phyloP scores from a whole-genome alignment of 139 green algal genomes.

The Closterium sp. region DNA sequence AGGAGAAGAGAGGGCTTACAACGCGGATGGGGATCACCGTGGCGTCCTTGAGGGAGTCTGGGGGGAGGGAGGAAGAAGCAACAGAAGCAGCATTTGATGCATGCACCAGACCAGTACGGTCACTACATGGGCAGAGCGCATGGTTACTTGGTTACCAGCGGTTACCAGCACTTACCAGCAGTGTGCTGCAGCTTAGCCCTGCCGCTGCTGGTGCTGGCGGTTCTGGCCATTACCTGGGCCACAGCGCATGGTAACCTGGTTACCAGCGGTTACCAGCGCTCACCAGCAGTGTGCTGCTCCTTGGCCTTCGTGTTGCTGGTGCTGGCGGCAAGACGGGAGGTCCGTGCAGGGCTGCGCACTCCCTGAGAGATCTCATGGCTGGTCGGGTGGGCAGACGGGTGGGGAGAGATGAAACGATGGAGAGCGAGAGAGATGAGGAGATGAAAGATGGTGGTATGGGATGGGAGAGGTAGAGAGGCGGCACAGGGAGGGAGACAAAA shows the following conservation, averaged over 20 bases:
- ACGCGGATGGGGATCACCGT: background rate
- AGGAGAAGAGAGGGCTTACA: background rate
- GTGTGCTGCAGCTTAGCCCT: no score
- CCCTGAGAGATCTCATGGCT: background rate
- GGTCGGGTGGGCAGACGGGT: no score
- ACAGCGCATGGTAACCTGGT: background rate
- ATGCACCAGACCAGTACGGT: no score
- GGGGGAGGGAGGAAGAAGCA: background rate
- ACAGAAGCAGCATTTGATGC: no score
- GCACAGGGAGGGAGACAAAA: background rate
- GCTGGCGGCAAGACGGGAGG: background rate
- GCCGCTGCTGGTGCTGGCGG: no score
- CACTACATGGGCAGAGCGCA: no score
- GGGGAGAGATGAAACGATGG: background rate
- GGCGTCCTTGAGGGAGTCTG: background rate
- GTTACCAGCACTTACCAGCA: no score
- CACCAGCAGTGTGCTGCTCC: background rate
- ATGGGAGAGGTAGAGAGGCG: no score
- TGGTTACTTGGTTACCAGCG: no score
- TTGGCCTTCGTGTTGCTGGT: background rate
- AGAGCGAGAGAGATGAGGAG: no score
- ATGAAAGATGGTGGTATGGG: no score
- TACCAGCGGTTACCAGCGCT: background rate
- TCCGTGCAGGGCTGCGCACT: background rate
- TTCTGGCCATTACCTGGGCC: background rate